Conservation (phyloP, 2,329 filamentous ascomycete genomes). For the Ascochyta lentis region DNA sequence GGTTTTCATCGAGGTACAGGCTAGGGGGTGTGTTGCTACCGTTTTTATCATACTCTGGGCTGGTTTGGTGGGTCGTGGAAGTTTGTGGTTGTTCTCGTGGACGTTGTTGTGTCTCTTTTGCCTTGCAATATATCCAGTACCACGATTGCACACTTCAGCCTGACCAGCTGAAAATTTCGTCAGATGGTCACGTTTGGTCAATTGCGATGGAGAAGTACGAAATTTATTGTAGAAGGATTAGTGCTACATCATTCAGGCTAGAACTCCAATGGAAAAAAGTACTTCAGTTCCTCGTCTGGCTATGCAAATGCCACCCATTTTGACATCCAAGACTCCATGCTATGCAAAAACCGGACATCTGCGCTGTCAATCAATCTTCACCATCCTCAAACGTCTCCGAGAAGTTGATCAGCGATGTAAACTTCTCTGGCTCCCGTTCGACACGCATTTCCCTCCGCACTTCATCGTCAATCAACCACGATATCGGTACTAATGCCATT, state of each 20-base stretch:
- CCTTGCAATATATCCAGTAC: too few species aligned
- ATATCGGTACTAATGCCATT: constrained; percentile 35
- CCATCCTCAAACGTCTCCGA: constrained; percentile 35
- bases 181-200: too few species aligned
- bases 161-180: too few species aligned
- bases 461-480: constrained; percentile 29
- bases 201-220: neutral
- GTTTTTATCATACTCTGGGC: too few species aligned
- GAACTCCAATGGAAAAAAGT: neutral
- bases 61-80: too few species aligned
- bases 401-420: constrained; percentile 39
- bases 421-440: constrained; percentile 20
- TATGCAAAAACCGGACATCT: neutral
- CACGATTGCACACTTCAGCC: too few species aligned
- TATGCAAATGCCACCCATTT: neutral
- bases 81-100: too few species aligned
- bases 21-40: too few species aligned
- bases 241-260: neutral
- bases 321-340: neutral
- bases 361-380: constrained; percentile 7
- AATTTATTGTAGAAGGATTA: too few species aligned
- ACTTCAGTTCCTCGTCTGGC: neutral
- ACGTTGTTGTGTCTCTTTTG: too few species aligned
- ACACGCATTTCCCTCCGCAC: constrained; percentile 22
- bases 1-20: too few species aligned